These are phyloP conservation scores for Claviceps maximensis DNA, from an alignment of 2,329 filamentous ascomycete genomes.

Conservation along the genomic window DNA sequence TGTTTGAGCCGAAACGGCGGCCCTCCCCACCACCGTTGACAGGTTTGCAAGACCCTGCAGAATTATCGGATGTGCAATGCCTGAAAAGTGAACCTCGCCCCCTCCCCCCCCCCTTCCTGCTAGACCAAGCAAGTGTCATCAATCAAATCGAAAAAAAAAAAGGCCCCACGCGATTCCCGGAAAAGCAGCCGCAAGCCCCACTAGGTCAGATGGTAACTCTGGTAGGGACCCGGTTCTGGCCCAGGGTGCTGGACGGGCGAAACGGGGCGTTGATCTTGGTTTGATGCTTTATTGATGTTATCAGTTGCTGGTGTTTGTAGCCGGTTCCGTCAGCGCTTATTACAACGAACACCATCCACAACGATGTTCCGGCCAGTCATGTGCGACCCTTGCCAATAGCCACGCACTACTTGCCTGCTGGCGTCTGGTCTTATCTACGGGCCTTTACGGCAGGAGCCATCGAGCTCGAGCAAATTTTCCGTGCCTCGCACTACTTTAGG, in stretches of 20 bases:
- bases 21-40: not conserved
- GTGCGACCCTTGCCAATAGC: not conserved
- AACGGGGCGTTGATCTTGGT: too few species aligned
- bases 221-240: not conserved
- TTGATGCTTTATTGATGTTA: too few species aligned
- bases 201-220: not conserved
- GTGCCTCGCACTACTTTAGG: not conserved
- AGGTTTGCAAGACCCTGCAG: conserved; percentile 3
- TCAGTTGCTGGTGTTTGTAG: too few species aligned
- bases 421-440: too few species aligned
- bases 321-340: not conserved
- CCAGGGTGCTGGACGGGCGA: too few species aligned
- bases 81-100: not conserved
- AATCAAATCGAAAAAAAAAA: too few species aligned
- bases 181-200: not conserved
- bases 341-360: not conserved
- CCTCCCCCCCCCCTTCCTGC: too few species aligned
- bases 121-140: too few species aligned
- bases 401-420: not conserved
- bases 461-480: not conserved
- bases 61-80: not conserved
- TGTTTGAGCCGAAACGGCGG: not conserved
- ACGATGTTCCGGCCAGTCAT: not conserved
- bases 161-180: conserved; percentile 1
- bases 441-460: not conserved